phyloP scores from a whole-genome alignment of 768 basidiomycete genomes.

The Leccinum subtestaceum region DNA sequence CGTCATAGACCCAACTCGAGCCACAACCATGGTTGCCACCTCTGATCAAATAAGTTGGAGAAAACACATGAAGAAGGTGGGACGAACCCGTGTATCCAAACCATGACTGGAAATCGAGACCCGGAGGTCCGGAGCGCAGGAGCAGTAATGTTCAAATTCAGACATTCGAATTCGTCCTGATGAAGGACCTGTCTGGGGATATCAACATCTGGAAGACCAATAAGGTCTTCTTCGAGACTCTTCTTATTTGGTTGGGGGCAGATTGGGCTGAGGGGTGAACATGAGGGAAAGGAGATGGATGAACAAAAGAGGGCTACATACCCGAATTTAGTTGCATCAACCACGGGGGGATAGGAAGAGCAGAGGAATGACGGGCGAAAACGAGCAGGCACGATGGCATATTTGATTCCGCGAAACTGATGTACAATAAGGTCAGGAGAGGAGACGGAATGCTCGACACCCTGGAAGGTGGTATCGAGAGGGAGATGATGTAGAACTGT shows the following conservation, averaged over 20 bases:
- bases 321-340: slow-evolving; percentile 69
- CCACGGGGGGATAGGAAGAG: slow-evolving; percentile 52
- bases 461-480: slow-evolving; percentile 65
- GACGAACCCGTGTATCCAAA: slow-evolving; percentile 83
- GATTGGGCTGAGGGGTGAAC: slow-evolving; percentile 51
- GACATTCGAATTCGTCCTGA: slow-evolving; percentile 76
- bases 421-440: slow-evolving; percentile 54
- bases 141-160: slow-evolving; percentile 78
- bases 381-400: slow-evolving; percentile 67
- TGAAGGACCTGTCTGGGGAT: slow-evolving; percentile 53
- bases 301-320: slow-evolving; percentile 32
- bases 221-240: slow-evolving; percentile 57
- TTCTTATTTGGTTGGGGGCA: slow-evolving; percentile 61
- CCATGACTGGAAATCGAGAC: slow-evolving; percentile 70
- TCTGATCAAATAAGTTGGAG: slow-evolving; percentile 37
- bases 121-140: slow-evolving; percentile 53
- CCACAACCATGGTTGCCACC: slow-evolving; percentile 73
- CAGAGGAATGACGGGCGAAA: slow-evolving; percentile 71
- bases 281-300: neutral
- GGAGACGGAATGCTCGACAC: slow-evolving; percentile 60
- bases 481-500: slow-evolving; percentile 45
- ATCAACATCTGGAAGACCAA: slow-evolving; percentile 53
- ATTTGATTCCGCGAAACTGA: slow-evolving; percentile 78
- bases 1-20: slow-evolving; percentile 76
- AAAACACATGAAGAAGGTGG: slow-evolving; percentile 7